Base-by-base conservation (phyloP, 352 stramenopile species). In the Globisporangium radiosum region DNA sequence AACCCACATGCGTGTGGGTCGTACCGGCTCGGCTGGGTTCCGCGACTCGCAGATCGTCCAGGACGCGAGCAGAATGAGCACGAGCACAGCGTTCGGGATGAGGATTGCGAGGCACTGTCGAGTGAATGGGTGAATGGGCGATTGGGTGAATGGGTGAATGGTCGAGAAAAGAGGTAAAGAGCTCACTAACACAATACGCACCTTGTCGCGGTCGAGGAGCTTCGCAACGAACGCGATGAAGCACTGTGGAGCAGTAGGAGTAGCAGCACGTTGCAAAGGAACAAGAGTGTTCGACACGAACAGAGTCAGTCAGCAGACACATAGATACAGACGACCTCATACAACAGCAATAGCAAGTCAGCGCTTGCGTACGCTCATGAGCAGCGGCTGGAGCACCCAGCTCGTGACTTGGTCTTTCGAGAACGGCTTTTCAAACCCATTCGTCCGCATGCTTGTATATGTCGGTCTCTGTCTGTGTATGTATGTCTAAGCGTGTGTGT, bases 401-500 rank as follows among this genome's bases (percentile, higher is more conserved):
- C 85, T 92, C 43, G 43, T 48, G 43, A 48, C 43, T 17, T 48
- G 60, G 37, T 66, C 60, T 33, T 74, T 67, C 7, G 85, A 94
- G 61, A 91, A 88, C n/a, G 86, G 86, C 53, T 76, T 76, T 48
- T 92, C 63, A 55, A 93, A 90, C 36, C 86, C 86, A 62, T 86
- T 91, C 19, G 69, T 70, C 52, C 76, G 80, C 77, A 79, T 83
- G 17, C 25, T 59, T 56, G 25, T 33, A 33, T 3, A 1, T 33
- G 1, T 33, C 25, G 25, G 25, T 3, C 25, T 33, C 25, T 33
- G 1, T 33, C 25, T 33, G 25, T 33, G 25, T 33, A 33, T 33
- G 25, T 33, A 33, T 33, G 25, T 33, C 25, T 33, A 33, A 33
- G 25, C 25, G 3, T 33, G 25, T 33, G 25, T 33, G 25, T 33